Evolutionary conservation across 163 green algal genomes (phyloP).

Genomic region (Volvox carteri): DNA sequence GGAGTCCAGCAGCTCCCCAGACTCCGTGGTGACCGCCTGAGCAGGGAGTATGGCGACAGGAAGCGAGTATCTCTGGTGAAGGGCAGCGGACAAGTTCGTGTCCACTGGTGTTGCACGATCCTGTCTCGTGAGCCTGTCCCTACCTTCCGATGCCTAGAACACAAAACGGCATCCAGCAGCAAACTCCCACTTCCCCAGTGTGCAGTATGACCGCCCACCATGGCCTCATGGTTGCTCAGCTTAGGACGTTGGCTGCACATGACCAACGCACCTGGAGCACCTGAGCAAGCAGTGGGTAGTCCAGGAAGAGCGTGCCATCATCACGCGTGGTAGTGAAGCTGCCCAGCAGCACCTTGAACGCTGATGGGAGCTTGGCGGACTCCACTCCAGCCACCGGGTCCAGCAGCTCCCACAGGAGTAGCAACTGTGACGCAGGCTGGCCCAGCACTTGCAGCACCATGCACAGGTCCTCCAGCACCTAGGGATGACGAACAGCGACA

Average conservation of each 20-base stretch:
- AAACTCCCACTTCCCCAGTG: slow-evolving; percentile 12
- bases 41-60: slow-evolving; percentile 9
- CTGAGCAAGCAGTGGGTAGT: slow-evolving; percentile 38
- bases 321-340: slow-evolving; percentile 23
- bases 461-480: slow-evolving; percentile 46
- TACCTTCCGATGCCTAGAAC: slow-evolving; percentile 6
- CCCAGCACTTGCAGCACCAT: slow-evolving; percentile 43
- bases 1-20: not conserved
- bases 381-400: slow-evolving; percentile 29
- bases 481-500: not conserved
- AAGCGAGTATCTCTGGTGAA: slow-evolving; percentile 25
- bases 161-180: slow-evolving; percentile 18
- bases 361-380: not conserved
- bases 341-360: slow-evolving; percentile 30
- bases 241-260: not conserved
- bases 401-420: slow-evolving; percentile 32
- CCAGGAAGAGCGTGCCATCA: slow-evolving; percentile 30
- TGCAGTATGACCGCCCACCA: slow-evolving; percentile 1
- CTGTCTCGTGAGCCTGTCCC: not conserved
- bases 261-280: slow-evolving; percentile 19
- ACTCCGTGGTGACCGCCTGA: slow-evolving; percentile 34
- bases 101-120: not conserved
- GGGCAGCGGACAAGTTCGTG: slow-evolving; percentile 16
- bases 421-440: slow-evolving; percentile 12
- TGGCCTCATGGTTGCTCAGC: slow-evolving; percentile 27